Conservation (phyloP, 2,329 filamentous ascomycete genomes). For the Pyrenochaeta sp. region DNA sequence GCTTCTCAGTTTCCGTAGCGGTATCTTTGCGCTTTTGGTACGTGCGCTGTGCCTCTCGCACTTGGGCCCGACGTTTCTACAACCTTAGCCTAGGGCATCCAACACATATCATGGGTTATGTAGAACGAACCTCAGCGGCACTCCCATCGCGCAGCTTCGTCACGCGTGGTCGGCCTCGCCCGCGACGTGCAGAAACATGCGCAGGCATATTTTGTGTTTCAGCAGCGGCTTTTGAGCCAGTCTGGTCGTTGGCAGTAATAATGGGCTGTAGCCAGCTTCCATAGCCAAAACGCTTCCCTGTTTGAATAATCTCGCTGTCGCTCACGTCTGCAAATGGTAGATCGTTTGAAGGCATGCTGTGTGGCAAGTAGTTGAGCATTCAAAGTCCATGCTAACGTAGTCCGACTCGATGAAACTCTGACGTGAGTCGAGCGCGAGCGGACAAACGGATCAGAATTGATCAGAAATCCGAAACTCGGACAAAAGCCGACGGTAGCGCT, state of each 20-base stretch:
- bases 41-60: constrained; percentile 31
- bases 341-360: background rate
- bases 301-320: constrained; percentile 4
- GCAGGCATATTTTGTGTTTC: background rate
- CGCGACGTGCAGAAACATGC: constrained; percentile 13
- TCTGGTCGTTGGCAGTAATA: constrained; percentile 8
- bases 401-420: background rate
- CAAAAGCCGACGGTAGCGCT: background rate
- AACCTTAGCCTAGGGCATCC: background rate
- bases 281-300: constrained; percentile 13
- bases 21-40: constrained; percentile 39
- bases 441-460: constrained; percentile 4
- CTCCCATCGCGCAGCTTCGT: constrained; percentile 20
- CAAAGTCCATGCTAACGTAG: background rate
- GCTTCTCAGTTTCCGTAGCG: constrained; percentile 19
- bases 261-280: constrained; percentile 20
- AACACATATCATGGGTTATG: background rate
- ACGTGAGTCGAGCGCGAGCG: background rate
- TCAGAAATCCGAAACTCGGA: constrained; percentile 3
- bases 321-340: background rate
- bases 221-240: background rate
- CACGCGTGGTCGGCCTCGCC: constrained; percentile 32
- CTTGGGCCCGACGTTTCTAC: constrained; percentile 38
- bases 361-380: too few relatives aligned
- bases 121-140: constrained; percentile 27